Percentiles rank a stretch among this genome's conserved stretches.
These are phyloP conservation scores for Aspergillus conjunctus DNA, from an alignment of 495 filamentous ascomycete genomes.

Conservation along the genomic window DNA sequence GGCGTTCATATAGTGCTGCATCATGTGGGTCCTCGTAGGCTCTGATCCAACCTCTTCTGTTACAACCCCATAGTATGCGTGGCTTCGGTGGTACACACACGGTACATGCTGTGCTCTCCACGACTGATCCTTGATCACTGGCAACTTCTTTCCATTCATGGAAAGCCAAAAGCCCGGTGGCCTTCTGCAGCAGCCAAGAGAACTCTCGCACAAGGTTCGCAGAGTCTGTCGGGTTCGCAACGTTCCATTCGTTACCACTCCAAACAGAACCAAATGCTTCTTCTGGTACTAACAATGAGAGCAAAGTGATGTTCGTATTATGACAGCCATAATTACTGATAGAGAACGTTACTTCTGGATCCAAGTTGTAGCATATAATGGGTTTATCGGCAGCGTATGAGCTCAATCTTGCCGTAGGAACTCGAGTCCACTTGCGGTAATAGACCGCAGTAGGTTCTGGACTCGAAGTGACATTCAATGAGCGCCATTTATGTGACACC, in stretches of 20 bases:
- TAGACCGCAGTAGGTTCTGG: slow-evolving; percentile 26
- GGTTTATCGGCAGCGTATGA: slow-evolving; percentile 9
- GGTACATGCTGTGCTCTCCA: slow-evolving; percentile 24
- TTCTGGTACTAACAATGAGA: slow-evolving; percentile 26
- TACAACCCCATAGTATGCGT: slow-evolving; percentile 41
- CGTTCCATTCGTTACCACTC: slow-evolving; percentile 24
- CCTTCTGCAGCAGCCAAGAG: slow-evolving; percentile 38
- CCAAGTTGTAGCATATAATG: slow-evolving; percentile 22
- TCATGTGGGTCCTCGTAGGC: slow-evolving; percentile 50
- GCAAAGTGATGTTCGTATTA: slow-evolving; percentile 32
- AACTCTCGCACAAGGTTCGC: slow-evolving; percentile 28
- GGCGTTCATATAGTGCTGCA: slow-evolving; percentile 50
- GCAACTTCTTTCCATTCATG: slow-evolving; percentile 30
- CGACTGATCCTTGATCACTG: background rate
- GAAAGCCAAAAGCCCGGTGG: slow-evolving; percentile 23
- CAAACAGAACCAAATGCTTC: slow-evolving; percentile 18
- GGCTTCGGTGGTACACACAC: slow-evolving; percentile 50
- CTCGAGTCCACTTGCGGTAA: slow-evolving; percentile 29
- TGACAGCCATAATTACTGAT: slow-evolving; percentile 27
- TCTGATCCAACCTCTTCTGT: slow-evolving; percentile 24
- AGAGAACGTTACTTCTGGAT: slow-evolving; percentile 13
- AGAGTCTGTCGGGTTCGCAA: slow-evolving; percentile 25
- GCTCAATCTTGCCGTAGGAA: slow-evolving; percentile 17
- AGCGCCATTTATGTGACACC: slow-evolving; percentile 38
- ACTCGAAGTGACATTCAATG: slow-evolving; percentile 14